These are phyloP conservation scores for Diaporthe aspalathi DNA, from an alignment of 2,329 filamentous ascomycete genomes.

Conservation along the genomic window DNA sequence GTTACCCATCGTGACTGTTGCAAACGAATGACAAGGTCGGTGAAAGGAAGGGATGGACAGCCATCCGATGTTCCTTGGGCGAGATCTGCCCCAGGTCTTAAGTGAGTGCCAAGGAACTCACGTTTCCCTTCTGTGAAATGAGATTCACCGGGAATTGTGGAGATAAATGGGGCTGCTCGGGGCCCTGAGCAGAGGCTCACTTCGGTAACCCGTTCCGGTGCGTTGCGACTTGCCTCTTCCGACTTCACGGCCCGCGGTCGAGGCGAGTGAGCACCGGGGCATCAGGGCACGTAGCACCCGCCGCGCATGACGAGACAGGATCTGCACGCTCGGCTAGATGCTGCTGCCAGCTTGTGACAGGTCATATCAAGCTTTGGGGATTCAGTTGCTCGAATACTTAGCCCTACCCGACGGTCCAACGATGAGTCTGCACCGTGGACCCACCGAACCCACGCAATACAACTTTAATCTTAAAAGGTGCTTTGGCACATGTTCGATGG, in stretches of 20 bases:
- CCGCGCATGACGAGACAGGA: not conserved
- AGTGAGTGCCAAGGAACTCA: constrained; percentile 10
- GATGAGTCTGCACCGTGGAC: constrained; percentile 13
- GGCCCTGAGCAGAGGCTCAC: constrained; percentile 16
- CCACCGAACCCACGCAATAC: not conserved
- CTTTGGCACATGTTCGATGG: not conserved
- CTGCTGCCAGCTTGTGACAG: not conserved
- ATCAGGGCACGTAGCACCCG: not conserved
- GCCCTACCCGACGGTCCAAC: not conserved
- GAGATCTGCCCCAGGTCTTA: constrained; percentile 18
- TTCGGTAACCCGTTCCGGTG: constrained; percentile 5
- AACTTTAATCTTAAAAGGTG: constrained; percentile 7
- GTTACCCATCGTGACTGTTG: constrained; percentile 31
- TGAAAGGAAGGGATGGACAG: not conserved
- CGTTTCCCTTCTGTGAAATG: constrained; percentile 3
- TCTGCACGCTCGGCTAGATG: not conserved
- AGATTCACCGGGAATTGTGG: constrained; percentile 29
- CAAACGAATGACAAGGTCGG: constrained; percentile 15
- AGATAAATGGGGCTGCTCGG: constrained; percentile 11
- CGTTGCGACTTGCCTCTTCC: constrained; percentile 6
- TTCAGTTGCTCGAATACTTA: not conserved
- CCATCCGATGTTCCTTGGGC: not conserved
- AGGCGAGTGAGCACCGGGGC: not conserved
- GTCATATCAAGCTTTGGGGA: not conserved
- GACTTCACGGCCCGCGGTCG: not conserved